Conservation (phyloP, 2,329 filamentous ascomycete genomes). For the Periconia sp. region DNA sequence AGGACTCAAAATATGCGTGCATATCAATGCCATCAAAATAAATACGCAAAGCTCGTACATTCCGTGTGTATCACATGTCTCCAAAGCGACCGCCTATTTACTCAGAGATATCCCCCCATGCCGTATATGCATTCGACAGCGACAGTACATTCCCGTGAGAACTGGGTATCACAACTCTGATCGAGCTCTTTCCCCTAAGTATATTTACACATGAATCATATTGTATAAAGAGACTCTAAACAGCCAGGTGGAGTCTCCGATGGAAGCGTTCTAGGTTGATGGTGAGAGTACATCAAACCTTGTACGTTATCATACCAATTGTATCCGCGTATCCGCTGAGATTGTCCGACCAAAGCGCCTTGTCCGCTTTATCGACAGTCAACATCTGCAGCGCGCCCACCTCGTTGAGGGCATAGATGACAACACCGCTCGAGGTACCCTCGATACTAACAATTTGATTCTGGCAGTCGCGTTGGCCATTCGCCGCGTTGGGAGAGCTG, state of each 20-base stretch:
- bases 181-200: not conserved
- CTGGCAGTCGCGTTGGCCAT: constrained; percentile 54
- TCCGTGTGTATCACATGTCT: too few relatives aligned
- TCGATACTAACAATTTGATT: constrained; percentile 58
- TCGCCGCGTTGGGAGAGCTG: constrained; percentile 25
- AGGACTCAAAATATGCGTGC: too few relatives aligned
- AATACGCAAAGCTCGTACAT: too few relatives aligned
- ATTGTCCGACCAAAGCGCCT: constrained; percentile 57
- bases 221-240: too few relatives aligned
- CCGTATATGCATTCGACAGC: too few relatives aligned
- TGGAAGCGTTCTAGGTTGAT: too few relatives aligned
- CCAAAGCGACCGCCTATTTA: too few relatives aligned
- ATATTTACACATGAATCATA: not conserved
- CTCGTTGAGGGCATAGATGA: constrained; percentile 58
- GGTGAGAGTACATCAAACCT: constrained; percentile 21
- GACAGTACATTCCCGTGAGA: not conserved
- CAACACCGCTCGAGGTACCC: constrained; percentile 41
- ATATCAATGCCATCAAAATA: too few relatives aligned
- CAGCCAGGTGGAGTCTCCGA: too few relatives aligned
- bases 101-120: too few relatives aligned
- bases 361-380: constrained; percentile 49
- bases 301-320: constrained; percentile 42
- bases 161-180: not conserved
- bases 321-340: constrained; percentile 47
- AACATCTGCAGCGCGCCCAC: constrained; percentile 57